Evolutionary conservation across 129 eudicot genomes (phyloP).

Genomic region (Rutidosis leptorrhynchoides): DNA sequence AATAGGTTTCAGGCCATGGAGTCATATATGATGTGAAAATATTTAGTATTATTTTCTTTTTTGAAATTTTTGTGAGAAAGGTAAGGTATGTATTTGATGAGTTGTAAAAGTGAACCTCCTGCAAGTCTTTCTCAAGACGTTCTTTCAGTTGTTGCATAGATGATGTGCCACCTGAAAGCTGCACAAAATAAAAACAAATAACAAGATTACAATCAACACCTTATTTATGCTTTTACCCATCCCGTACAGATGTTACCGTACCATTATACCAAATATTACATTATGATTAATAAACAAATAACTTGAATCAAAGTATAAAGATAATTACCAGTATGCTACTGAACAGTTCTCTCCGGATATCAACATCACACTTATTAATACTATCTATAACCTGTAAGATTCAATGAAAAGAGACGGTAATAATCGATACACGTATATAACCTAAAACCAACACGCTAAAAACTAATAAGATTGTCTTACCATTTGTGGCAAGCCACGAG

Average conservation of each 20-base stretch:
- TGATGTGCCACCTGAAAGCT: slow-evolving; percentile 98
- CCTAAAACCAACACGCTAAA: neutral
- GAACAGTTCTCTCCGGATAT: slow-evolving; percentile 88
- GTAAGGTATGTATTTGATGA: slow-evolving; percentile 2
- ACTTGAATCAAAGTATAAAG: slow-evolving; percentile 8
- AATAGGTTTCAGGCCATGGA: neutral
- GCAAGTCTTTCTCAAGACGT: slow-evolving; percentile 95
- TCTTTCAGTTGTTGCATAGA: slow-evolving; percentile 98
- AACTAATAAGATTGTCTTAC: slow-evolving; percentile 30
- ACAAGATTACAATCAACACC: slow-evolving; percentile 1
- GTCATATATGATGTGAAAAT: neutral
- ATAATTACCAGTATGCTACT: slow-evolving; percentile 79
- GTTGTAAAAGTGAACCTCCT: slow-evolving; percentile 58
- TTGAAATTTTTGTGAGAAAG: neutral
- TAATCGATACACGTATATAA: slow-evolving; percentile 7
- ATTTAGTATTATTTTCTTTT: neutral
- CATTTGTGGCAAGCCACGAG: slow-evolving; percentile 94
- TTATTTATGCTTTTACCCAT: neutral
- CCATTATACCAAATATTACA: neutral
- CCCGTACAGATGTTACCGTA: too few relatives aligned
- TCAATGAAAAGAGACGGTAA: neutral
- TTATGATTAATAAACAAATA: neutral
- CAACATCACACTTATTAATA: slow-evolving; percentile 94
- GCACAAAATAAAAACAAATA: slow-evolving; percentile 13
- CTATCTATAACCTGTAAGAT: slow-evolving; percentile 81